Evolutionary conservation across 768 basidiomycete species (phyloP), one percentile per base, ranked within the genome.

Genomic region (Mycena indigotica): DNA sequence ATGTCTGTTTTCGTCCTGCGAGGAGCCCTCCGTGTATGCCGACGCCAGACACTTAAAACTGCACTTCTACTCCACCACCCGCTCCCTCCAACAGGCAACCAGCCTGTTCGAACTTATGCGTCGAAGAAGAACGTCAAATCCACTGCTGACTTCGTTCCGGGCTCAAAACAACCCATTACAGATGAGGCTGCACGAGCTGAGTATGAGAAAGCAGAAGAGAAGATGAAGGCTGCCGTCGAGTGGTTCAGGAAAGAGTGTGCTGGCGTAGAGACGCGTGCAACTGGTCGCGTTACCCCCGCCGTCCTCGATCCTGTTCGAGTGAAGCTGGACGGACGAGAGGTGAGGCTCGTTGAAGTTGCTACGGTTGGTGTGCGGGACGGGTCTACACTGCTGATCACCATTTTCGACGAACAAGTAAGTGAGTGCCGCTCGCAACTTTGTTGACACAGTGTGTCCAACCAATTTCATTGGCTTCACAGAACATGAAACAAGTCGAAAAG

Each of bases 321-420:
- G 28, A 75, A 74, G 52, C 64, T 83, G 3, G 77, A 80, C 0
- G 77, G 75, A 4, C 67, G 68, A 28, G 73, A 71, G 3, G 69
- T 77, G 41, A 76, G 70, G 41, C 70, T 94, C 32, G 86, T 91
- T 39, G 87, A 91, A 52, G 67, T 93, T 24, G 87, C 92, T 1
- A 92, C 91, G 0, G 82, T 94, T 19, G 91, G 92, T 6, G 84
- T 94, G 35, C 77, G 86, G 59, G 89, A 94, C 52, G 92, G 92
- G 1, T 82, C 87, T 5, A 80, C 81, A 52, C 72, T 94, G 55
- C 61, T 93, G 24, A 77, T 94, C 12, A 91, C 89, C 3, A 77
- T 91, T 28, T 93, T 91, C 65, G 88, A 93, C 53, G 88, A 91
- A 68, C 75, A 84, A 67, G 92, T 93, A 69, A 76, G 84, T 45